A percentile compares a stretch with the other conserved stretches of the same genome.
Conservation (phyloP, 2,329 filamentous ascomycete species). For the Zalaria sp. region DNA sequence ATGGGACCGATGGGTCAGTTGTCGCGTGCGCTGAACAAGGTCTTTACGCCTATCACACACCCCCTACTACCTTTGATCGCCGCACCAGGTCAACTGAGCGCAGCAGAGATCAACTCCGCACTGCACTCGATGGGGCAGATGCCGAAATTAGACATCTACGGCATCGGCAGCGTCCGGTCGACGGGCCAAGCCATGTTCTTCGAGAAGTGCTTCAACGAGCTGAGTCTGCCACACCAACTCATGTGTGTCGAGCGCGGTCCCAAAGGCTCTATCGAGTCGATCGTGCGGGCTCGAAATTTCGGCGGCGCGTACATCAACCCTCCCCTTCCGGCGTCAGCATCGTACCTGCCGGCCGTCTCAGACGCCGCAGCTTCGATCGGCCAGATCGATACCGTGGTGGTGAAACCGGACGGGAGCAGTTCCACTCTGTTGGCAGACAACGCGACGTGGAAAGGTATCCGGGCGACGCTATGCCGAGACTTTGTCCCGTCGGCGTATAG, state of each 20-base stretch:
- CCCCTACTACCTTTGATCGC: conserved; percentile 72
- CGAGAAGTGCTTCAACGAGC: conserved; percentile 47
- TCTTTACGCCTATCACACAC: conserved; percentile 81
- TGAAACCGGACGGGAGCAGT: conserved; percentile 35
- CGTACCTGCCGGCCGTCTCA: conserved; percentile 51
- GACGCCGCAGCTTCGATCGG: conserved; percentile 68
- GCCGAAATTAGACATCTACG: conserved; percentile 66
- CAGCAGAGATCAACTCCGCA: conserved; percentile 71
- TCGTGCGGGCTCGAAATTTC: conserved; percentile 61
- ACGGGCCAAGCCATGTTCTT: conserved; percentile 73
- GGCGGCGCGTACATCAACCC: conserved; percentile 73
- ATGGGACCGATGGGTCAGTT: conserved; percentile 81
- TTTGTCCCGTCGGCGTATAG: conserved; percentile 72
- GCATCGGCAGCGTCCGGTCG: conserved; percentile 59
- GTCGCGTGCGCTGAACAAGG: conserved; percentile 68
- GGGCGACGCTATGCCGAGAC: conserved; percentile 66
- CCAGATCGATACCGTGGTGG: conserved; percentile 68
- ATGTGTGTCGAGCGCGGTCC: conserved; percentile 58
- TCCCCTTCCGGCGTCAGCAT: conserved; percentile 39
- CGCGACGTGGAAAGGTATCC: conserved; percentile 72
- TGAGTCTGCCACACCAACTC: conserved; percentile 76
- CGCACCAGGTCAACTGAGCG: conserved; percentile 72
- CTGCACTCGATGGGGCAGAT: conserved; percentile 67
- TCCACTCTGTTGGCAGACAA: conserved; percentile 63
- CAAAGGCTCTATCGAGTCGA: conserved; percentile 53